A percentile compares a stretch with the other conserved stretches of the same genome.
These are phyloP conservation scores for Apiospora malaysiana DNA, from an alignment of 2,329 filamentous ascomycete genomes.

Conservation along the genomic window DNA sequence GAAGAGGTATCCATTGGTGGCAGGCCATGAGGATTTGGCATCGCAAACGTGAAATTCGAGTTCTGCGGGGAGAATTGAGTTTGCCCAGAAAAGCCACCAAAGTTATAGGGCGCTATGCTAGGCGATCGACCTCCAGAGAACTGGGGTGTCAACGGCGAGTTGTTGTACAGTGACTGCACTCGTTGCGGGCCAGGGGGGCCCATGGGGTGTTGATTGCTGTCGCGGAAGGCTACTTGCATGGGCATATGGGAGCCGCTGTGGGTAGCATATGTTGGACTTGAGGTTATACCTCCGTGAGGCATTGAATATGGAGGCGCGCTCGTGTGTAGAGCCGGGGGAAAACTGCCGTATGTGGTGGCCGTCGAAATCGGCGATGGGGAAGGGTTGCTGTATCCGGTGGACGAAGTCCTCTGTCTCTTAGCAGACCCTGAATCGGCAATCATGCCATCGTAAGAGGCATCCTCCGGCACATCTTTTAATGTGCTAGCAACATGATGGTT, in stretches of 20 bases:
- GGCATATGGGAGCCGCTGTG: neutral
- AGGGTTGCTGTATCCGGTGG: slow-evolving; percentile 13
- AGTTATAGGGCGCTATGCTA: neutral
- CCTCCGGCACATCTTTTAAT: neutral
- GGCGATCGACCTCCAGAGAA: neutral
- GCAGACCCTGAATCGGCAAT: neutral
- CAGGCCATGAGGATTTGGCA: slow-evolving; percentile 3
- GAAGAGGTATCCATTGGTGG: slow-evolving; percentile 14
- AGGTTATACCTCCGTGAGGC: neutral
- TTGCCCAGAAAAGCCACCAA: neutral
- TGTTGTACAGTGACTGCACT: slow-evolving; percentile 2
- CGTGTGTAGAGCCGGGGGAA: neutral
- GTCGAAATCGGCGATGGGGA: neutral
- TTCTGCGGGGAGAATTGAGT: neutral
- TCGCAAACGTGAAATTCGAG: neutral
- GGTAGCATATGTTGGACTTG: slow-evolving; percentile 7
- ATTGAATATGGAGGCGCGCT: slow-evolving; percentile 1
- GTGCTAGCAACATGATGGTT: slow-evolving; percentile 35
- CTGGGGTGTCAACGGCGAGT: neutral
- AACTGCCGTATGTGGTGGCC: neutral
- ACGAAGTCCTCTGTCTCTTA: slow-evolving; percentile 4
- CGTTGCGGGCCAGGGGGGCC: neutral
- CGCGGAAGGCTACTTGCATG: slow-evolving; percentile 11
- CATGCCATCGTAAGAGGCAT: neutral
- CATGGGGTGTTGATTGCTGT: neutral